Base-by-base conservation (phyloP, 139 green algal species). In the Klebsormidium nitens region DNA sequence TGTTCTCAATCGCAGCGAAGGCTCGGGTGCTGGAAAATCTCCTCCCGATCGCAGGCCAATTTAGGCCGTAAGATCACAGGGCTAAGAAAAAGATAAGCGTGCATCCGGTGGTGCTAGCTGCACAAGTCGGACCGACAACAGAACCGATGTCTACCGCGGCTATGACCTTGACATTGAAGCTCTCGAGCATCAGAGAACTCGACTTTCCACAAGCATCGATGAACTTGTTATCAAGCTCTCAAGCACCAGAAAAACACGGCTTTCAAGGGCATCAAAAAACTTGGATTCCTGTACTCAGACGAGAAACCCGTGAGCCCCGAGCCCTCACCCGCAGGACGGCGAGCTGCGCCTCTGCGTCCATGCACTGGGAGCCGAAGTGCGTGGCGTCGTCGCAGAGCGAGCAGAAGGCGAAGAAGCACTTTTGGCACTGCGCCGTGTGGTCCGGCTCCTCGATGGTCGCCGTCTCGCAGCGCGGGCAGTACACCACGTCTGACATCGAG, bases 381-480 rank as follows among this genome's bases (percentile, higher is more conserved):
- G 42, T 75, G 0, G 36, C 17, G 11, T 59, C 70, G 2, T 48
- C 39, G 61, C 70, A 77, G 19, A 77, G 0, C 0, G 63, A 39
- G 8, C 70, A 77, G 50, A 77, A 77, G n/a, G 56, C 38, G 64
- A 55, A 77, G 62, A 70, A 77, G 61, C 70, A 77, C 36, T 40
- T 44, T 11, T 8, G 6, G 61, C 70, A 77, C 28, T 70, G 64
- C n/a, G 62, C 70, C 55, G 14, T 8, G 48, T 71, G 64, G 34
- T 71, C 35, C 0, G 6, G 23, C 65, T 94, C 88, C 75, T 95
- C 89, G 19, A 96, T 56, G 56, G 59, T 81, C 2, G 84, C 31
- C 1, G 72, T 59, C 19, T 77, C 72, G 77, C 90, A 96, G 26
- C 89, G 81, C 0, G 90, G 90, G 82, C 90, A 96, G 81, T 91